These are phyloP conservation scores for Cordyceps tenuipes DNA, from an alignment of 2,329 filamentous ascomycete genomes.

Conservation along the genomic window DNA sequence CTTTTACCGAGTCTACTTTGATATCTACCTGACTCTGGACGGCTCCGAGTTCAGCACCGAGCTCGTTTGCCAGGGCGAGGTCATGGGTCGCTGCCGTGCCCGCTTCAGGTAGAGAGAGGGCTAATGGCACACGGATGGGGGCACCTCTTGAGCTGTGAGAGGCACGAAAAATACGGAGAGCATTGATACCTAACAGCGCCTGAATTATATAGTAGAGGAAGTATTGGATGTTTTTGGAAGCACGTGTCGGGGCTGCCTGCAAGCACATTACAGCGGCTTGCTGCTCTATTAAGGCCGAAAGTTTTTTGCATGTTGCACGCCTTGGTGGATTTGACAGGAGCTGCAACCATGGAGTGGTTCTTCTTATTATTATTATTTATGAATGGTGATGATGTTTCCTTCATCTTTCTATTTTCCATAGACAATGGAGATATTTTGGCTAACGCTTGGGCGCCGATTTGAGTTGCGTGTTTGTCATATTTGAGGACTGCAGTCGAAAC, in stretches of 20 bases:
- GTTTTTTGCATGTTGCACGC: slow-evolving; percentile 6
- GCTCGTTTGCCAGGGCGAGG: slow-evolving; percentile 96
- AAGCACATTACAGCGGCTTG: background rate
- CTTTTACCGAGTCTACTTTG: slow-evolving; percentile 78
- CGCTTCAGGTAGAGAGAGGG: slow-evolving; percentile 58
- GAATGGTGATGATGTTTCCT: slow-evolving; percentile 5
- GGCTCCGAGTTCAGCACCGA: slow-evolving; percentile 97
- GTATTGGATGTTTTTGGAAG: background rate
- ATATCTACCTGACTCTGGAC: slow-evolving; percentile 86
- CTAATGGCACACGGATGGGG: background rate
- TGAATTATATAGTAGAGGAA: slow-evolving; percentile 7
- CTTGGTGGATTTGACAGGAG: slow-evolving; percentile 5
- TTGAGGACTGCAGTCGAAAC: background rate
- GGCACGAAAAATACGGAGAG: slow-evolving; percentile 2
- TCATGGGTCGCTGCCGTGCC: slow-evolving; percentile 94
- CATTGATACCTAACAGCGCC: slow-evolving; percentile 12
- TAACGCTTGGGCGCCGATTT: background rate
- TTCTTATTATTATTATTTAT: slow-evolving; percentile 5
- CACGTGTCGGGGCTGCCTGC: slow-evolving; percentile 1
- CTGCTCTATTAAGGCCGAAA: background rate
- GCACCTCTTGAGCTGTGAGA: background rate
- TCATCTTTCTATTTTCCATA: slow-evolving; percentile 9
- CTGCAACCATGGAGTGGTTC: slow-evolving; percentile 6
- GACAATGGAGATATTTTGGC: slow-evolving; percentile 5
- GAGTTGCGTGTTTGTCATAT: background rate